These are phyloP conservation scores for Hymenotorrendiella dingleyae DNA, from an alignment of 2,329 filamentous ascomycete species.

Conservation along the genomic window DNA sequence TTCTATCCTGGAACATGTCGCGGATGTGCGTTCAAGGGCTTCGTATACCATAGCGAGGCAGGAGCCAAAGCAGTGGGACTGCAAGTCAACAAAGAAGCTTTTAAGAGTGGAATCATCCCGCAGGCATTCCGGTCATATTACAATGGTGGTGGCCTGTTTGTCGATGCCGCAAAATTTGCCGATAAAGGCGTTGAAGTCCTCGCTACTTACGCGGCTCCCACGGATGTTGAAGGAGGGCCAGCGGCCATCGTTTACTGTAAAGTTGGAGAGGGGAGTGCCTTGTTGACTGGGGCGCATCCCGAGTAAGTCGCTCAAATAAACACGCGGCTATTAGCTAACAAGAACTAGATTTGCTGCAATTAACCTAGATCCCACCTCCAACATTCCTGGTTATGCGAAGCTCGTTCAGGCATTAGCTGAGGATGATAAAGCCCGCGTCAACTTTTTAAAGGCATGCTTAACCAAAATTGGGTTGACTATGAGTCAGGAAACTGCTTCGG, in stretches of 20 bases:
- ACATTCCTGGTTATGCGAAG: constrained; percentile 62
- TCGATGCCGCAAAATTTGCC: constrained; percentile 61
- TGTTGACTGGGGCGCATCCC: constrained; percentile 85
- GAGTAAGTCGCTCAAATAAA: constrained; percentile 54
- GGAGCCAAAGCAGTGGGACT: constrained; percentile 71
- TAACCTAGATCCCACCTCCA: constrained; percentile 65
- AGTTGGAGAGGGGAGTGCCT: constrained; percentile 70
- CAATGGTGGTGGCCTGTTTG: constrained; percentile 92
- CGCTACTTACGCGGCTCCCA: constrained; percentile 68
- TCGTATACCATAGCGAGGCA: constrained; percentile 81
- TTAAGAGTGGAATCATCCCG: constrained; percentile 48
- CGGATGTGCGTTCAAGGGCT: constrained; percentile 82
- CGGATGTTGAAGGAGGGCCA: constrained; percentile 68
- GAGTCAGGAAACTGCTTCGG: constrained; percentile 58
- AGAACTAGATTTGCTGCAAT: constrained; percentile 68
- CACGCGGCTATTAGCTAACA: constrained; percentile 13
- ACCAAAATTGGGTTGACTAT: constrained; percentile 76
- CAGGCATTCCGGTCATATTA: constrained; percentile 73
- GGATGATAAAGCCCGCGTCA: constrained; percentile 63
- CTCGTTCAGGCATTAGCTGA: constrained; percentile 61
- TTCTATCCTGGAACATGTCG: constrained; percentile 87
- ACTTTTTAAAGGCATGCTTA: constrained; percentile 76
- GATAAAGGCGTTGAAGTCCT: constrained; percentile 70
- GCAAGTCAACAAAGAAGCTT: constrained; percentile 53
- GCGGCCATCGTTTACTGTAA: constrained; percentile 81